These are phyloP conservation scores for Dalechampia spathulata DNA, from an alignment of 441 rosid genomes.

Conservation along the genomic window DNA sequence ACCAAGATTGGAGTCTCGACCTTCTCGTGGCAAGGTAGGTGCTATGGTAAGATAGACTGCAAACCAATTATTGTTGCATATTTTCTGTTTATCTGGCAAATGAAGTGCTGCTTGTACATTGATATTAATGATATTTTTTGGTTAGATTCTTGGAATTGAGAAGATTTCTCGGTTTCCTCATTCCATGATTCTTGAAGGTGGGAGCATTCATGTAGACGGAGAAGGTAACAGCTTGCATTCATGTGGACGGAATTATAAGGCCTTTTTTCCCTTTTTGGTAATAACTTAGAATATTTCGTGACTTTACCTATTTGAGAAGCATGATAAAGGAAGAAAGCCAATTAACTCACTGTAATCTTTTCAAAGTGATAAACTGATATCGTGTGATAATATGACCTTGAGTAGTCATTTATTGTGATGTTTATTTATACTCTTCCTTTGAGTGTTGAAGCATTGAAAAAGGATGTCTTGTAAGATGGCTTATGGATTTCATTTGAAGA, in stretches of 20 bases:
- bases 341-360: no score
- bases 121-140: slow-evolving; percentile 15
- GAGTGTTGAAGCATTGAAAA: background rate
- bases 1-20: slow-evolving; percentile 82
- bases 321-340: no score
- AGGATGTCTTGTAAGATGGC: background rate
- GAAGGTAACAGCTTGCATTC: slow-evolving; percentile 62
- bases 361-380: no score
- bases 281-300: no score
- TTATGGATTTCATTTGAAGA: background rate
- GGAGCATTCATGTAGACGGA: slow-evolving; percentile 97
- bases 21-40: slow-evolving; percentile 65
- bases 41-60: slow-evolving; percentile 3
- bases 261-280: no score
- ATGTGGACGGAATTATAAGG: no score
- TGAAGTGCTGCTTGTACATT: background rate
- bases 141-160: slow-evolving; percentile 65
- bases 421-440: no score
- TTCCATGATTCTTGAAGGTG: slow-evolving; percentile 88
- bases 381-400: no score
- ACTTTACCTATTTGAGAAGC: no score
- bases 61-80: background rate
- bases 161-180: slow-evolving; percentile 64
- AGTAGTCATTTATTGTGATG: no score
- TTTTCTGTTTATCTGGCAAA: background rate